Conservation (phyloP, 1,139 yeast species). For the Diutina neorugosa region DNA sequence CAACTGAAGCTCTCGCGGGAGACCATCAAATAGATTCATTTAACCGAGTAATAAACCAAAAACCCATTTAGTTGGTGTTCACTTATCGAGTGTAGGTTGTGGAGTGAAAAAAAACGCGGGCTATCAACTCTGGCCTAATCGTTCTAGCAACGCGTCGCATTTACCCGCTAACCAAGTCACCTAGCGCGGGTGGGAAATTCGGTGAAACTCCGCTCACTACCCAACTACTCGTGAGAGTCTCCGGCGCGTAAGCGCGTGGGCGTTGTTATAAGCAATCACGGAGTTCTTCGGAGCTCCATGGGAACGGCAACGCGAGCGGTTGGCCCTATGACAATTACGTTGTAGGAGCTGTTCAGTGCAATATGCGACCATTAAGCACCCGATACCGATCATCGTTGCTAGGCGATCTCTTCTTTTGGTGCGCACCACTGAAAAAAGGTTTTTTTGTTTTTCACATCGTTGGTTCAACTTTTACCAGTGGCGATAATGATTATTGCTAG, state of each 20-base stretch:
- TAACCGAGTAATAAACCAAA: background rate
- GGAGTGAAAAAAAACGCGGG: background rate
- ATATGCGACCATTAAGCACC: constrained; percentile 61
- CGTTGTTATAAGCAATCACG: constrained; percentile 56
- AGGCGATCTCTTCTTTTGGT: constrained; percentile 20
- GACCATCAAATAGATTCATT: background rate
- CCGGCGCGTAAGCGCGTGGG: constrained; percentile 48
- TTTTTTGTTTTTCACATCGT: background rate
- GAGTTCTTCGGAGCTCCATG: constrained; percentile 25
- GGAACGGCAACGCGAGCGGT: constrained; percentile 66
- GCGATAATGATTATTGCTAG: constrained; percentile 46
- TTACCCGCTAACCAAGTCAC: constrained; percentile 47
- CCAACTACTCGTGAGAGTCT: constrained; percentile 50
- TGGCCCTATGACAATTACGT: constrained; percentile 26
- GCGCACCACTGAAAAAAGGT: too few species aligned
- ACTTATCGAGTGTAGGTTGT: background rate
- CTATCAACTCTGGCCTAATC: background rate
- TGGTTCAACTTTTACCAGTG: background rate
- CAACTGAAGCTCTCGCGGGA: background rate
- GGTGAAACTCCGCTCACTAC: constrained; percentile 59
- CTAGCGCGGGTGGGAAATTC: constrained; percentile 69
- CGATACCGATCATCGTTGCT: constrained; percentile 72
- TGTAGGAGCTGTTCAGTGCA: constrained; percentile 60
- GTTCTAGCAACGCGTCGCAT: constrained; percentile 45
- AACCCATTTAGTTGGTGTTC: background rate